Percentiles rank a stretch among this genome's conserved stretches.
phyloP scores from a whole-genome alignment of 768 basidiomycete genomes.

The Mycena alexandri region DNA sequence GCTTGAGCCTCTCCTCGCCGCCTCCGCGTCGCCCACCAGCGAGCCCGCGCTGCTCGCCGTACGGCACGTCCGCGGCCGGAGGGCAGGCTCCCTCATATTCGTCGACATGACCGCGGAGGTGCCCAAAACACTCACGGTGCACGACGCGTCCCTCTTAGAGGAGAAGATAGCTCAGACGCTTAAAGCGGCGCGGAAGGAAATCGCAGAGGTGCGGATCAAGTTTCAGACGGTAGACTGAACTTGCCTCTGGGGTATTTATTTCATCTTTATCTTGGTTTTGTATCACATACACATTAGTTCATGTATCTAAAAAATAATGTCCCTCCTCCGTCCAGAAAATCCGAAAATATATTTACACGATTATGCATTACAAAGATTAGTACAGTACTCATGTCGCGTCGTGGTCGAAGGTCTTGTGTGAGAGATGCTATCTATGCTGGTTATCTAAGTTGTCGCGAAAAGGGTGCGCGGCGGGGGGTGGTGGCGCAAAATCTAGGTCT shows the following conservation, averaged over 20 bases:
- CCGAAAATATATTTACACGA: constrained; percentile 21
- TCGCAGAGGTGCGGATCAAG: constrained; percentile 78
- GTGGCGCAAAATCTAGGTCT: constrained; percentile 35
- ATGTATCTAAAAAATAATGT: constrained; percentile 3
- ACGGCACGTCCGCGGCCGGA: constrained; percentile 75
- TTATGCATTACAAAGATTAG: constrained; percentile 22
- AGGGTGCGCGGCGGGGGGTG: constrained; percentile 14
- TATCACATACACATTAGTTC: constrained; percentile 12
- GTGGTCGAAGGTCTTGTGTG: background rate
- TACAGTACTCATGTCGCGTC: constrained; percentile 15
- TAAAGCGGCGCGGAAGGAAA: constrained; percentile 70
- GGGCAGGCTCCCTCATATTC: constrained; percentile 83
- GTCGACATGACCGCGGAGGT: constrained; percentile 88
- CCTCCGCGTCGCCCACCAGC: constrained; percentile 42
- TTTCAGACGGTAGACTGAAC: constrained; percentile 61
- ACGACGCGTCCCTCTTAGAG: constrained; percentile 72
- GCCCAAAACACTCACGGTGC: constrained; percentile 66
- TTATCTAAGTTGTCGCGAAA: constrained; percentile 20
- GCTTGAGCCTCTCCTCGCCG: constrained; percentile 65
- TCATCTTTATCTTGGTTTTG: constrained; percentile 16
- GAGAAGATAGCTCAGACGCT: constrained; percentile 67
- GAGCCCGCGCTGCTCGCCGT: constrained; percentile 57
- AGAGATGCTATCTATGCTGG: constrained; percentile 5
- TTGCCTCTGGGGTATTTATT: constrained; percentile 19
- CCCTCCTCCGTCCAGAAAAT: background rate